Percentiles rank a stretch among this genome's conserved stretches.
Evolutionary conservation across 2,329 filamentous ascomycete species (phyloP).

Genomic region (Aurifilum marmelostoma): DNA sequence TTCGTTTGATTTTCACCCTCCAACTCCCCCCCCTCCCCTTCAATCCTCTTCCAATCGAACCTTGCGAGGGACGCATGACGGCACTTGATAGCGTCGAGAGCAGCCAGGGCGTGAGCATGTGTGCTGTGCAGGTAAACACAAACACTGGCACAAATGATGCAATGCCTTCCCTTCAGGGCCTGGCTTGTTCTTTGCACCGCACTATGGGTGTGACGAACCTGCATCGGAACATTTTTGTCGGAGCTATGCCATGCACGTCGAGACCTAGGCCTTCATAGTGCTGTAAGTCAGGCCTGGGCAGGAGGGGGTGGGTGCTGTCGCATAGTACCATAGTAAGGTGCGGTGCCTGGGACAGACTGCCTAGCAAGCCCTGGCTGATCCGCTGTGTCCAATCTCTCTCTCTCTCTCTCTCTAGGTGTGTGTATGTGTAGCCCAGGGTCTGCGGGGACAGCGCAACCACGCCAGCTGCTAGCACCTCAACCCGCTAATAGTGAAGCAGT

Average conservation of each 20-base stretch:
- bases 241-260: slow-evolving; percentile 5
- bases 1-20: too few relatives aligned
- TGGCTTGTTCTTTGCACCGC: background rate
- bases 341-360: background rate
- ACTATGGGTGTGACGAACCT: slow-evolving; percentile 18
- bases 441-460: background rate
- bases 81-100: background rate
- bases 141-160: background rate
- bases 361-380: too few relatives aligned
- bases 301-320: background rate
- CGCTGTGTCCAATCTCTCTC: background rate
- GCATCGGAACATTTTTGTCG: slow-evolving; percentile 26
- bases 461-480: background rate
- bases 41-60: background rate
- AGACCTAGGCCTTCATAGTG: background rate
- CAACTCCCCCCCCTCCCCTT: background rate
- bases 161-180: background rate
- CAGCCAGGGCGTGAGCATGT: background rate
- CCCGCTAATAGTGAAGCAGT: background rate
- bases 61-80: background rate
- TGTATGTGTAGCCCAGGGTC: background rate
- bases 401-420: too few relatives aligned
- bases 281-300: background rate
- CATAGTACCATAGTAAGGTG: background rate
- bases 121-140: background rate